Percentiles rank a stretch among this genome's conserved stretches.
These are phyloP conservation scores for Camptophora hylomeconis DNA, from an alignment of 2,329 filamentous ascomycete genomes.

Conservation along the genomic window DNA sequence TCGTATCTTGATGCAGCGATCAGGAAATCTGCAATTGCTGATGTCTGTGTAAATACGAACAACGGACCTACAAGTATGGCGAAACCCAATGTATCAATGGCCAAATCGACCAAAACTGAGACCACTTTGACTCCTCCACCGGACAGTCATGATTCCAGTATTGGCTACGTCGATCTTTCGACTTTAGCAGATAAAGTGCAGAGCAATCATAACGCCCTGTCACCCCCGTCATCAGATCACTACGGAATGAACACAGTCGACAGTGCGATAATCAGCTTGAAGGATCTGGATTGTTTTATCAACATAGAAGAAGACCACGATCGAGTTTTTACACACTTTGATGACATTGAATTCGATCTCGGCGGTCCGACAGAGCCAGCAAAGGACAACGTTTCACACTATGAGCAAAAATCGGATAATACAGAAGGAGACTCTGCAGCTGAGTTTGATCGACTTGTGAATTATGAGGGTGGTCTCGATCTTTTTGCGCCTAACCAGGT, in stretches of 20 bases:
- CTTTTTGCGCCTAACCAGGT: neutral
- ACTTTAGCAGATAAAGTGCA: too few relatives aligned
- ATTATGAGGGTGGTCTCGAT: neutral
- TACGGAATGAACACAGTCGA: too few relatives aligned
- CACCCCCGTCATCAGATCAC: too few relatives aligned
- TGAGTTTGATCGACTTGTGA: neutral
- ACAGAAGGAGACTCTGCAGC: neutral
- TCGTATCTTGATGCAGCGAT: conserved; percentile 88
- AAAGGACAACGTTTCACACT: too few relatives aligned
- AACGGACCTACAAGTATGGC: conserved; percentile 18
- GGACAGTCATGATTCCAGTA: neutral
- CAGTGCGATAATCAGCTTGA: too few relatives aligned
- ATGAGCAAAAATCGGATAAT: neutral
- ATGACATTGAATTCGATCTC: too few relatives aligned
- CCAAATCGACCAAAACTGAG: conserved; percentile 2
- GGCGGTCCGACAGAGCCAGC: too few relatives aligned
- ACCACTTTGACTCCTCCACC: conserved; percentile 3
- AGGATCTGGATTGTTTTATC: too few relatives aligned
- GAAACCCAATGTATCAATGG: conserved; percentile 9
- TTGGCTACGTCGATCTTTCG: too few relatives aligned
- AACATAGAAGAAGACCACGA: too few relatives aligned
- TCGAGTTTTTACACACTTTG: too few relatives aligned
- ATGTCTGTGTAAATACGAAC: conserved; percentile 57
- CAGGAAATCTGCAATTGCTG: conserved; percentile 72
- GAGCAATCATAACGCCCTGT: too few relatives aligned